Base-by-base conservation (phyloP, 345 rosid genomes). In the Cardamine chenopodiifolia region DNA sequence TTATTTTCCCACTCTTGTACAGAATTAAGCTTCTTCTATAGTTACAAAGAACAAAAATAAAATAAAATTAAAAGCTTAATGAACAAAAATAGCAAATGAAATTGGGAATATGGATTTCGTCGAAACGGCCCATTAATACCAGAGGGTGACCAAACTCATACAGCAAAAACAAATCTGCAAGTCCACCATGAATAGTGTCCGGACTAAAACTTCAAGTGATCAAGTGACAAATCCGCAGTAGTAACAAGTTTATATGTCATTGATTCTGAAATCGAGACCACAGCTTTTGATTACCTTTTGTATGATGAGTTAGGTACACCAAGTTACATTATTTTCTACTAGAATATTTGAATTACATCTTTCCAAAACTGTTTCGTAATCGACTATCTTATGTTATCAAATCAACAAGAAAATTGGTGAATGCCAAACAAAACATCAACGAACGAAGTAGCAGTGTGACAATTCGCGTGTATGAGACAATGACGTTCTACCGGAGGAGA, bases 361-460 rank as follows among this genome's bases (percentile, higher is more conserved):
- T 28, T 2, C 12, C 52, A 3, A 8, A 28, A 28, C 20, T 15
- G 20, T 54, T 25, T 54, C 12, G 35, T 54, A 54, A 14, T 14
- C 34, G 9, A 9, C 17, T 55, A 17, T 10, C 10, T n/a, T 28
- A 2, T 62, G 23, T 44, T 10, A 22, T 65, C 19, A 29, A 20
- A 65, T 0, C 40, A 18, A 49, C 18, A 29, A 22, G 12, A 39
- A 40, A 68, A 12, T 2, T 20, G 17, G 17, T 26, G 40, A 26
- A 39, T 8, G 53, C 18, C 13, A 35, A 2, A 35, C 8, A 35
- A 35, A 35, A 35, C 9, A 48, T 54, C 59, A 54, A n/a, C 13
- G n/a, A 29, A 42, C 32, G 25, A 25, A 35, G 28, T 54, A 55
- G 53, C 15, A 17, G 62, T 18, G 54, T 68, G 50, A 69, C 45